Evolutionary conservation across 2,329 filamentous ascomycete species (phyloP), one percentile per base, ranked within the genome.

Genomic region (Penicillium sp.): DNA sequence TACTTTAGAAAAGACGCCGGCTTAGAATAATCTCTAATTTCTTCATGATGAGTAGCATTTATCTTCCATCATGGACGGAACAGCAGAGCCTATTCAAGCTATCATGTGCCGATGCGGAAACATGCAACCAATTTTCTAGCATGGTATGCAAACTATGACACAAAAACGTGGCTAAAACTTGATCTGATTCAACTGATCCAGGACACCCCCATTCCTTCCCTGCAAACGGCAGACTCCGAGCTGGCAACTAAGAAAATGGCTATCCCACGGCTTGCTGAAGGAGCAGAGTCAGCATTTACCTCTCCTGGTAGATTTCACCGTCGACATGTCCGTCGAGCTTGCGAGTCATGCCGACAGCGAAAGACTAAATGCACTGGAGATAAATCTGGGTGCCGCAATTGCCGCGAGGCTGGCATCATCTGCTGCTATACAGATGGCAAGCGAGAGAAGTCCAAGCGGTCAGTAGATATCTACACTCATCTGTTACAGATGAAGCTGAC

Each of bases 331-430:
- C 71, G 70, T 44, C 71, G 71, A 54, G 77, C 78, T 19, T 80
- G 78, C 55, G 77, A 79, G 55, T 74, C 74, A n/a, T 79, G 78
- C 58, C 71, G 77, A 22, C 71, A 75, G 55, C 71, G 76, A 44
- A 79, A 79, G 62, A 79, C 75, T 35, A 79, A 78, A 63, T 79
- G 78, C 57, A 76, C 74, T 26, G 78, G 78, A 19, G 77, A 79
- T 53, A 72, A 74, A 52, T 76, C 76, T 29, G 71, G 72, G 4
- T 80, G 78, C 44, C 68, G 73, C 44, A 78, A 79, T 53, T 80
- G 78, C 56, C 67, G 71, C 45, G 76, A 79, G 50, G 73, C 74
- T 47, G 74, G 73, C n/a, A 73, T 77, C 24, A 67, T 71, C 35
- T 80, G 78, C 59, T 74, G 71, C 55, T 79, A 79, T 62, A 78